Evolutionary conservation across 306 rosid genomes (phyloP), one percentile per base, ranked within the genome.

Genomic region (Dalbergia cochinchinensis): DNA sequence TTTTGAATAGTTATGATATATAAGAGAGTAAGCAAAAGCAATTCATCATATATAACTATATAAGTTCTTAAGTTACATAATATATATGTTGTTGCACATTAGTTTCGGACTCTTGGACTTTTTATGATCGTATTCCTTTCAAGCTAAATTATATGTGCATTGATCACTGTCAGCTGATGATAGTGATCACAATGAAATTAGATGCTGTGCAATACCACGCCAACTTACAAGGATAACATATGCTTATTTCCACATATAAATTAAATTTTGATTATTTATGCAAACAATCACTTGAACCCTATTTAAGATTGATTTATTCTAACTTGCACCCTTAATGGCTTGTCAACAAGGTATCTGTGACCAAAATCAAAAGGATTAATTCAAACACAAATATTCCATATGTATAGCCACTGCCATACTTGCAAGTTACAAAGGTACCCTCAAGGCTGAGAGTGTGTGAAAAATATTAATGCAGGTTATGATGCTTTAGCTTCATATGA

Each of bases 321-420:
- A 45, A 78, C 45, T 78, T 51, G 47, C 33, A 58, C 45, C 65
- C 66, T 34, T 41, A 61, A 61, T 50, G 50, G 16, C 39, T 66
- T 68, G 69, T 41, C 31, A 44, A 78, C 76, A 55, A 80, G 26
- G 74, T 71, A 55, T 47, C 34, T 72, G 66, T 59, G 57, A 39
- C 37, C 16, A 73, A 50, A 35, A 19, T 69, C 39, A 62, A 45
- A 71, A 63, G 34, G 48, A 55, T 35, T 16, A 76, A 71, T 60
- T 82, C 55, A 87, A 72, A 71, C 72, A 76, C 50, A 68, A 82
- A 58, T 61, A 84, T 70, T 42, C 72, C 70, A 31, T 62, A 64
- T 77, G 68, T 77, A 86, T 72, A 80, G 85, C 83, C 81, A 85
- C 72, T 82, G 81, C 60, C 82, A 68, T 53, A 58, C 63, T 58